Percentiles rank a stretch among this genome's conserved stretches.
phyloP scores from a whole-genome alignment of 2,329 filamentous ascomycete genomes.

The Talaromyces atroroseus region DNA sequence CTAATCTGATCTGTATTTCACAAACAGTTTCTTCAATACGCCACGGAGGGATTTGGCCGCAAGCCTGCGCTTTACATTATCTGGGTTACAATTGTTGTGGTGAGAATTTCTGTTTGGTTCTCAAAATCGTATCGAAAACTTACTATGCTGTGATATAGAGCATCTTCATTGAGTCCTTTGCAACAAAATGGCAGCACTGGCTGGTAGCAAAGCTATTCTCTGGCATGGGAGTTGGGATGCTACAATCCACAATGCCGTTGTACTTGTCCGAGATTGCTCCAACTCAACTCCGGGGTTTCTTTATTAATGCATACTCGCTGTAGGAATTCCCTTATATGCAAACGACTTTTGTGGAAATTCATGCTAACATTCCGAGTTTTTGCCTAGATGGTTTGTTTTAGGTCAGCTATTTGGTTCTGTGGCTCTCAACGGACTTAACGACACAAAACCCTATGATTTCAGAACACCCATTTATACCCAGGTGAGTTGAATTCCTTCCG shows the following conservation, averaged over 20 bases:
- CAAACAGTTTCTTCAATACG: conserved; percentile 28
- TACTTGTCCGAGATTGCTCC: conserved; percentile 42
- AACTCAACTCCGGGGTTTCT: conserved; percentile 36
- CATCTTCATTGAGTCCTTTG: conserved; percentile 34
- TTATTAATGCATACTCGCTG: conserved; percentile 39
- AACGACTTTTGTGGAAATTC: no score
- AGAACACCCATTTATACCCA: conserved; percentile 41
- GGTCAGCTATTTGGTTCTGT: conserved; percentile 42
- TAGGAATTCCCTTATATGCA: conserved; percentile 7
- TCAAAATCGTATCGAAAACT: neutral
- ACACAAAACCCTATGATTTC: conserved; percentile 29
- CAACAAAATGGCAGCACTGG: conserved; percentile 38
- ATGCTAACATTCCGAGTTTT: neutral
- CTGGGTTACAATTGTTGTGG: conserved; percentile 29
- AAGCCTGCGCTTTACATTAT: conserved; percentile 33
- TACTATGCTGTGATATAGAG: conserved; percentile 19
- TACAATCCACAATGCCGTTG: conserved; percentile 39
- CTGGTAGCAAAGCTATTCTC: conserved; percentile 30
- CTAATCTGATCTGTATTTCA: neutral
- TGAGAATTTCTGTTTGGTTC: conserved; percentile 11
- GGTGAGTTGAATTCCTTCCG: conserved; percentile 16
- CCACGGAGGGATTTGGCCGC: conserved; percentile 32
- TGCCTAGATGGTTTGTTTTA: conserved; percentile 37
- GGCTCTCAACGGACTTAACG: conserved; percentile 34
- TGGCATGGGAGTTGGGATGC: conserved; percentile 40